Evolutionary conservation across 2,329 filamentous ascomycete species (phyloP), one percentile per base, ranked within the genome.

Genomic region (Pseudogymnoascus sp.): DNA sequence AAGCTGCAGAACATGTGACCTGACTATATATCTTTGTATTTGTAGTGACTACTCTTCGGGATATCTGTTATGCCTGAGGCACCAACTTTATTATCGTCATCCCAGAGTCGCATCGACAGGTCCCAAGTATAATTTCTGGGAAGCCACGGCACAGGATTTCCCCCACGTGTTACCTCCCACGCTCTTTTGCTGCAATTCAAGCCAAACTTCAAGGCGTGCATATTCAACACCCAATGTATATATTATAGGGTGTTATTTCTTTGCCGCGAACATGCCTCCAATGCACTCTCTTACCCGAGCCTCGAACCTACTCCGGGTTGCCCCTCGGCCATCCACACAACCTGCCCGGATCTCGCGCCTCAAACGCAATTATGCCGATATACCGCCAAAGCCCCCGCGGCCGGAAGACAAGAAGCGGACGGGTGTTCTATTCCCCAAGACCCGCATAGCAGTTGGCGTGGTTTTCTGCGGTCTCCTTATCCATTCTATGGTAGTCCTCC

Each of bases 401-500:
- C 47, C n/a, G 2, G 65, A 62, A 33, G 56, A 35, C 63, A 35
- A 63, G 53, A 53, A 16, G 42, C 47, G 62, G 21, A 63, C 33
- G 10, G 64, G 65, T 16, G 77, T 80, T 40, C 76, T 74, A 71
- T 70, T 75, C 60, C 79, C 79, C 8, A 80, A 79, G 67, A 72
- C 79, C 40, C 77, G 78, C 63, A 73, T 82, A 21, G 75, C 77
- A 6, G 67, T 82, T 65, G 80, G 80, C 11, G 69, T 80, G 59
- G 76, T 80, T 11, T 78, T 82, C 67, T 76, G 80, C 66, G 74
- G 75, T 61, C 74, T 76, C 62, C 68, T 82, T 33, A 75, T 82
- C 37, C 82, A 81, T 70, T 80, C 77, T 53, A 82, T 81, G 79
- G 78, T 80, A 76, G 18, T 40, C 56, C 18, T 56, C 42, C 11